phyloP scores from a whole-genome alignment of 2,329 filamentous ascomycete species.

The Monosporascus sp. region DNA sequence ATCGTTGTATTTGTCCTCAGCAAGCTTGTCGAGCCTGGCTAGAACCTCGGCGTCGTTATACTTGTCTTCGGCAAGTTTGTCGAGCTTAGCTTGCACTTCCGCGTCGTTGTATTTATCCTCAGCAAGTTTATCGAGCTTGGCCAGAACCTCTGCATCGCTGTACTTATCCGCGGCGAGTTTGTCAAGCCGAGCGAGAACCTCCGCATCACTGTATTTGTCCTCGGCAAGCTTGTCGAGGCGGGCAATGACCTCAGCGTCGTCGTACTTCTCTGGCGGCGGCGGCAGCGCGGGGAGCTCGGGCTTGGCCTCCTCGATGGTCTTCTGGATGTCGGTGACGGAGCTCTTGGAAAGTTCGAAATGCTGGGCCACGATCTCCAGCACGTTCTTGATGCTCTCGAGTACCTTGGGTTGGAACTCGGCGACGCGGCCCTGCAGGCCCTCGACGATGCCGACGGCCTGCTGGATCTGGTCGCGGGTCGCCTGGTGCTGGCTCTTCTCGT shows the following conservation, averaged over 20 bases:
- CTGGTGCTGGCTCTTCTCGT: constrained; percentile 73
- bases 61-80: constrained; percentile 15
- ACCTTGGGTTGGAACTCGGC: constrained; percentile 85
- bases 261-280: constrained; percentile 56
- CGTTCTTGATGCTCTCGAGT: constrained; percentile 76
- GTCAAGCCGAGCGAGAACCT: constrained; percentile 21
- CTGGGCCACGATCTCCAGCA: constrained; percentile 74
- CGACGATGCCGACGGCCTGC: constrained; percentile 66
- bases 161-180: constrained; percentile 15
- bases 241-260: constrained; percentile 51
- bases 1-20: constrained; percentile 21
- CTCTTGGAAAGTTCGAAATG: constrained; percentile 85
- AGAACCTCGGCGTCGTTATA: constrained; percentile 4
- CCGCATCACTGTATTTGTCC: constrained; percentile 29
- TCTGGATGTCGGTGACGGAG: constrained; percentile 49
- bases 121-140: constrained; percentile 1
- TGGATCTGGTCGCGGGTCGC: constrained; percentile 76
- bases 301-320: constrained; percentile 57
- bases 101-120: constrained; percentile 1
- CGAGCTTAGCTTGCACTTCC: constrained; percentile 11
- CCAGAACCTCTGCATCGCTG: background rate
- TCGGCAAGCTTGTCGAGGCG: constrained; percentile 23
- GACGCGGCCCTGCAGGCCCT: constrained; percentile 71
- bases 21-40: constrained; percentile 18
- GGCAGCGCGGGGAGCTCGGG: constrained; percentile 49